phyloP scores from a whole-genome alignment of 371 early-diverging fungal genomes.

The Rhizopus delemar region DNA sequence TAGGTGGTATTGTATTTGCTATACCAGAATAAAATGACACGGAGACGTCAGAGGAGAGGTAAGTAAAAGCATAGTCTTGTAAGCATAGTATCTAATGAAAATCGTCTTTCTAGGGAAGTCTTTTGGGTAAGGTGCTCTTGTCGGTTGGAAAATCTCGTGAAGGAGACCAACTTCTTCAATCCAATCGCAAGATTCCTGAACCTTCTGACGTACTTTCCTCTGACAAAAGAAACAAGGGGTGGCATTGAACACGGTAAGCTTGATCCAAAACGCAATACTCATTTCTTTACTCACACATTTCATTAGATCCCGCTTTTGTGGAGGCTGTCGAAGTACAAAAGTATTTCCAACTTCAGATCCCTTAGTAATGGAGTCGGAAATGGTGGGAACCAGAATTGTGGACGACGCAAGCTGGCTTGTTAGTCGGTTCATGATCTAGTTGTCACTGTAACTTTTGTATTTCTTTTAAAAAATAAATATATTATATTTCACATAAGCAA shows the following conservation, averaged over 20 bases:
- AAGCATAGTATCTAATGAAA: not conserved
- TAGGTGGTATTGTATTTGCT: constrained; percentile 35
- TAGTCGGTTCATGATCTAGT: not conserved
- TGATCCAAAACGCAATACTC: not conserved
- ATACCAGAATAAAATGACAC: constrained; percentile 28
- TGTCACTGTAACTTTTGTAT: not conserved
- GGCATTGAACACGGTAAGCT: constrained; percentile 24
- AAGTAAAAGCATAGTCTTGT: not conserved
- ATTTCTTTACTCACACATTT: not conserved
- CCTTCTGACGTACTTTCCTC: constrained; percentile 38
- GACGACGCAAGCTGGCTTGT: constrained; percentile 40
- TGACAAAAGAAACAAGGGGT: constrained; percentile 4
- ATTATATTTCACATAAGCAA: no score
- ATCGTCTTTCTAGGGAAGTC: not conserved
- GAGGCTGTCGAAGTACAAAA: constrained; percentile 10
- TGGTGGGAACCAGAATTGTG: constrained; percentile 21
- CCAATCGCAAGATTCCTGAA: constrained; percentile 27
- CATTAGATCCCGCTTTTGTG: constrained; percentile 30
- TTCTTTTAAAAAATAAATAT: no score
- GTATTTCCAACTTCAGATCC: constrained; percentile 28
- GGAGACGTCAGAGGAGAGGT: constrained; percentile 8
- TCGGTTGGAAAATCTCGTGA: constrained; percentile 22
- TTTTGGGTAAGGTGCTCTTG: constrained; percentile 33
- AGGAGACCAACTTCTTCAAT: constrained; percentile 12
- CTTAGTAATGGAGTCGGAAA: constrained; percentile 39